These are phyloP conservation scores for Ceratobasidium sp. DNA, from an alignment of 1,284 basidiomycete genomes.

Conservation along the genomic window DNA sequence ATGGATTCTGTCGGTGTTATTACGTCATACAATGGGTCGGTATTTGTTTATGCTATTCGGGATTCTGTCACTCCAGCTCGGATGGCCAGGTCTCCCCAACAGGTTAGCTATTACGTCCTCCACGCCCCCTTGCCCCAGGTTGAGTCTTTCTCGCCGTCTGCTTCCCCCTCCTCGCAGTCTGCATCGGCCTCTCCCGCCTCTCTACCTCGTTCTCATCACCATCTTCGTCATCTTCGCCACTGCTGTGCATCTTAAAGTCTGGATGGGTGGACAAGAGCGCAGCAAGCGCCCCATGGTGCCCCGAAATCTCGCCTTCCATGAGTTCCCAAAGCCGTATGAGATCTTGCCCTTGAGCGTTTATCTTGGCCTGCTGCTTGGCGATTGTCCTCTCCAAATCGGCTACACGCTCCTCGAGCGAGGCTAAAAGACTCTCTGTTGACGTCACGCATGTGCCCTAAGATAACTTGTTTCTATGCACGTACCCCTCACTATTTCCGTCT, in stretches of 20 bases:
- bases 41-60: background rate
- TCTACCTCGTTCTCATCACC: background rate
- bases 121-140: background rate
- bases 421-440: background rate
- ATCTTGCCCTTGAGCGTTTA: conserved; percentile 2
- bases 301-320: background rate
- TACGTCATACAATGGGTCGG: conserved; percentile 3
- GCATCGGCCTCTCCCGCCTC: background rate
- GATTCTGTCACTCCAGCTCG: too few species aligned
- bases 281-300: background rate
- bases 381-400: background rate
- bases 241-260: background rate
- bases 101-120: background rate
- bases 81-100: background rate
- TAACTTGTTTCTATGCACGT: background rate
- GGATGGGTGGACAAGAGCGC: background rate
- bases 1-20: background rate
- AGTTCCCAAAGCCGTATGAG: conserved; percentile 9
- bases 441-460: too few species aligned
- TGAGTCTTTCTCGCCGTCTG: conserved; percentile 7
- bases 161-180: background rate
- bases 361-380: conserved; percentile 6
- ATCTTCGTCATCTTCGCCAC: background rate
- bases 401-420: conserved; percentile 1
- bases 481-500: background rate